These are phyloP conservation scores for Populus nigra DNA, from an alignment of 345 rosid species.

Conservation along the genomic window DNA sequence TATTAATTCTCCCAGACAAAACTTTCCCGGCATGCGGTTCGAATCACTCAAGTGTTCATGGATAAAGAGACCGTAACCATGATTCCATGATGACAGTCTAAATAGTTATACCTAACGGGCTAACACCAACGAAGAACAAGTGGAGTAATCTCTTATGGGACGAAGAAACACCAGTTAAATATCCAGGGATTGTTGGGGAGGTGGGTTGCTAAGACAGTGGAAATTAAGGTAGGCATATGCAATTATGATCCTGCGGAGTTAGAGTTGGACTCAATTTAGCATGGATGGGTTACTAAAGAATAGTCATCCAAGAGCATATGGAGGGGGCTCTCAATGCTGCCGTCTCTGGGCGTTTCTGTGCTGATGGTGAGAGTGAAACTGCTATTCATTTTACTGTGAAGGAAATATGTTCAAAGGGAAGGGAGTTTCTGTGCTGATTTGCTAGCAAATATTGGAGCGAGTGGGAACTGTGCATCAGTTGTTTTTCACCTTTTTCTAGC, in stretches of 20 bases:
- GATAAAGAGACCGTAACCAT: no score
- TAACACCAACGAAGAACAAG: neutral
- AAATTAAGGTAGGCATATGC: neutral
- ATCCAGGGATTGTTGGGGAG: neutral
- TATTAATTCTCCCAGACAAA: neutral
- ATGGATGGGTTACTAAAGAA: neutral
- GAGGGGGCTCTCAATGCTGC: no score
- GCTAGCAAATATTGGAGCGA: no score
- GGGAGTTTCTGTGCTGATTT: no score
- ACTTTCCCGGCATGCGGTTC: neutral
- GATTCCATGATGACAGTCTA: neutral
- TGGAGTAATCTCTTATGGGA: neutral
- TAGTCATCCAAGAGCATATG: neutral
- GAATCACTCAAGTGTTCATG: neutral
- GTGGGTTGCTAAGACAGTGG: neutral
- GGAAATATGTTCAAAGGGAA: no score
- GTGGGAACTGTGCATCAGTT: no score
- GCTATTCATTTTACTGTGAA: no score
- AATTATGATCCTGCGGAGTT: neutral
- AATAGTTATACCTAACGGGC: neutral
- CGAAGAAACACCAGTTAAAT: neutral
- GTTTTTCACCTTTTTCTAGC: no score
- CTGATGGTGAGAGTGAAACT: no score
- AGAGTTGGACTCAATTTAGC: neutral
- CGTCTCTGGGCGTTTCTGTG: no score